phyloP scores from a whole-genome alignment of 192 early-diverging fungal genomes.

The Martensiomyces pterosporus region DNA sequence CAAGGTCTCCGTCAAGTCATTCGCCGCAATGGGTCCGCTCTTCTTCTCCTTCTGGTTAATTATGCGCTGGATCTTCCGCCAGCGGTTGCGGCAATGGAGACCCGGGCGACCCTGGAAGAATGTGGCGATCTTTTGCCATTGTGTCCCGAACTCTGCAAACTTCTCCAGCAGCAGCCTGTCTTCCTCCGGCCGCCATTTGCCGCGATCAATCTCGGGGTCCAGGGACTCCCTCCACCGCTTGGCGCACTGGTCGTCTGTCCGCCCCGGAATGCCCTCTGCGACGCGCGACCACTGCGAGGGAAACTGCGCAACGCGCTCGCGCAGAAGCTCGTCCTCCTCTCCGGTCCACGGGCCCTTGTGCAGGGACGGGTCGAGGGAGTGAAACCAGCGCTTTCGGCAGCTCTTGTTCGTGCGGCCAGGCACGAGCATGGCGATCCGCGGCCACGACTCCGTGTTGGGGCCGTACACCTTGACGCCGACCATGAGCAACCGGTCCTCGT shows the following conservation, averaged over 20 bases:
- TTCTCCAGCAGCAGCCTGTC: conserved; percentile 59
- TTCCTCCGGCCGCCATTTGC: conserved; percentile 66
- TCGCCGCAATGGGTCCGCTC: conserved; percentile 13
- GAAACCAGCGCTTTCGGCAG: conserved; percentile 79
- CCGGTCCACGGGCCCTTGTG: conserved; percentile 77
- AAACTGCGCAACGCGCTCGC: conserved; percentile 62
- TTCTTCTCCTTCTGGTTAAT: conserved; percentile 46
- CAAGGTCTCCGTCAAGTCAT: conserved; percentile 24
- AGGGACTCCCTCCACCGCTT: conserved; percentile 86
- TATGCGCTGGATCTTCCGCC: conserved; percentile 69
- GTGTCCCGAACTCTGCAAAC: conserved; percentile 62
- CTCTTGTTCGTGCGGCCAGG: conserved; percentile 78
- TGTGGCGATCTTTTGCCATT: conserved; percentile 75
- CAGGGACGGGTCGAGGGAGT: conserved; percentile 70
- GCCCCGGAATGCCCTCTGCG: conserved; percentile 68
- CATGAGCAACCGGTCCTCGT: conserved; percentile 71
- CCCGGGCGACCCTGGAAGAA: conserved; percentile 73
- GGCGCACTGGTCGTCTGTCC: conserved; percentile 87
- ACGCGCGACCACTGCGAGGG: conserved; percentile 83
- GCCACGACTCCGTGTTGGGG: conserved; percentile 75
- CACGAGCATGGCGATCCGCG: conserved; percentile 69
- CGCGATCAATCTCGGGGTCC: conserved; percentile 74
- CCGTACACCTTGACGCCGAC: conserved; percentile 69
- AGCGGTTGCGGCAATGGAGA: conserved; percentile 73
- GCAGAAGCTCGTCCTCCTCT: conserved; percentile 72